Base-by-base conservation (phyloP, 768 basidiomycete genomes). In the Lactarius psammicola region DNA sequence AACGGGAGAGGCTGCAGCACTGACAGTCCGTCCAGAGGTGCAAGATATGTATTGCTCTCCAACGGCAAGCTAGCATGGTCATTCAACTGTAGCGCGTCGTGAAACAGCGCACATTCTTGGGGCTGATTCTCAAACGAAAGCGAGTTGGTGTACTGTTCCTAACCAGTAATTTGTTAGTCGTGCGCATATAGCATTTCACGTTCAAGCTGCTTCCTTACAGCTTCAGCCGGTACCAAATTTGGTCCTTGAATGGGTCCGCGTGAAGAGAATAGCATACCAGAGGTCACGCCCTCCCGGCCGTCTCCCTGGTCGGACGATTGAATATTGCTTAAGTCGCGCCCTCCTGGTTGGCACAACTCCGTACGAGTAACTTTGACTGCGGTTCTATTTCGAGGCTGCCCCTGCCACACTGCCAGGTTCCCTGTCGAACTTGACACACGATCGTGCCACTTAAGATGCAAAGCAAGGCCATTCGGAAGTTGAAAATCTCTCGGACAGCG, bases 381-480 rank as follows among this genome's bases (percentile, higher is more conserved):
- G 30, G 40, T 26, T 62, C 46, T 59, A 20, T 49, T 15, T 23
- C 33, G 42, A 31, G 28, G 46, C 26, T 26, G 42, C 53, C 15
- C 26, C 26, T 30, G 17, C 46, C 20, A 60, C 2, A 36, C 6
- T 15, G 40, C 33, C n/a, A 23, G 26, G 20, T 62, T 54, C 26
- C n/a, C 36, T 15, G n/a, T 36, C 26, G 42, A 49, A 30, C 15
- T 30, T 1, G 40, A 61, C 20, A 59, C 54, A n/a, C 68, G 68
- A 40, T 69, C 66, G 59, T 69, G 68, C 68, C 68, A 69, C 53
- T 68, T 68, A 28, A 69, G 58, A 26, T 69, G 68, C 59, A 69
- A 64, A 17, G 68, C 66, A 33, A 69, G 68, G 2, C 68, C 68
- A 20, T 69, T 69, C 13, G 68, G 67, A 36, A 69, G 59, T 49